Conservation (phyloP, 257 asterid species). For the Haberlea rhodopensis region DNA sequence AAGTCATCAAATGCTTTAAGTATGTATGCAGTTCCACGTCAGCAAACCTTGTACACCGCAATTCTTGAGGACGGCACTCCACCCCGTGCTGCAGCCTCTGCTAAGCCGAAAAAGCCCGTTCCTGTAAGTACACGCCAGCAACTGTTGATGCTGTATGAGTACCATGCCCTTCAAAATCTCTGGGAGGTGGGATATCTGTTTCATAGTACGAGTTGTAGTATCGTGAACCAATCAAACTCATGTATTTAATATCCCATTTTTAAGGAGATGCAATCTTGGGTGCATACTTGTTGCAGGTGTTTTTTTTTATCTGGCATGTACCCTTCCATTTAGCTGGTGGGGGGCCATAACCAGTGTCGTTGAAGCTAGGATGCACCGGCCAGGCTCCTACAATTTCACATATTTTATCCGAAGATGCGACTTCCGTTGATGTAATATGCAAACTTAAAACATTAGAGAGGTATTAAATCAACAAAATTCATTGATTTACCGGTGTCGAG, state of each 20-base stretch:
- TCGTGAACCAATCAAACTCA: constrained; percentile 30
- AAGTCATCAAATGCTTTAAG: constrained; percentile 40
- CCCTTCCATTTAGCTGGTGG: constrained; percentile 52
- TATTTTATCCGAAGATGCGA: too few relatives aligned
- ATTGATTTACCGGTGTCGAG: constrained; percentile 36
- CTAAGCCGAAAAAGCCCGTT: constrained; percentile 39
- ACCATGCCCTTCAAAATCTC: constrained; percentile 45
- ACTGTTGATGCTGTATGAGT: constrained; percentile 47
- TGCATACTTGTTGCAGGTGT: constrained; percentile 48
- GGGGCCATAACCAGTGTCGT: constrained; percentile 33
- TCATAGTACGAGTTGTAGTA: constrained; percentile 19
- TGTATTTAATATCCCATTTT: too few relatives aligned
- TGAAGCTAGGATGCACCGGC: constrained; percentile 49
- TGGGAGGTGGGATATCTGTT: constrained; percentile 27
- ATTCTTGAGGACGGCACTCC: constrained; percentile 42
- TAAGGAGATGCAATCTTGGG: background rate
- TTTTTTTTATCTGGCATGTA: constrained; percentile 34
- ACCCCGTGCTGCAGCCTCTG: constrained; percentile 42
- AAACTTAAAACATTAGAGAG: too few relatives aligned
- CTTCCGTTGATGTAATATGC: too few relatives aligned
- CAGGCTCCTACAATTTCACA: constrained; percentile 27
- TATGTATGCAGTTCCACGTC: constrained; percentile 26
- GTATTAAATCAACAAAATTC: background rate
- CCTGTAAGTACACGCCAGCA: constrained; percentile 29
- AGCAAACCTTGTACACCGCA: constrained; percentile 40